Evolutionary conservation across 306 rosid species (phyloP).

Genomic region (Leucaena leucocephala): DNA sequence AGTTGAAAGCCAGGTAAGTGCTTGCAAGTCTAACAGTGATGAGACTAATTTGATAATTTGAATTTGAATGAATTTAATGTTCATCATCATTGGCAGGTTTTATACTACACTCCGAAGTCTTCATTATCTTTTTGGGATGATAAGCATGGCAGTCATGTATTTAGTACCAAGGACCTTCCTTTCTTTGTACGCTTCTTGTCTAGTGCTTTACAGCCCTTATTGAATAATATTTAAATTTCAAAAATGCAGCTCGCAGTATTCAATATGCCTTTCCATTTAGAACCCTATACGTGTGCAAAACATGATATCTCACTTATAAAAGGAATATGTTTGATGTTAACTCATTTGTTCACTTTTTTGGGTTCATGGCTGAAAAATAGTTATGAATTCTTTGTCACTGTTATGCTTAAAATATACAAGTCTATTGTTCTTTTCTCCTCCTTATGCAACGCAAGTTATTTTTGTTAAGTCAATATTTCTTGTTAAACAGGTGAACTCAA

Average conservation of each 20-base stretch:
- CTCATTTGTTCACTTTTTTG: neutral
- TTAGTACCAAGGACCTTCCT: constrained; percentile 81
- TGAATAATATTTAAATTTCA: neutral
- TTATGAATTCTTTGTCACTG: constrained; percentile 9
- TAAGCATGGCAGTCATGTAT: constrained; percentile 60
- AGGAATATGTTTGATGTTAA: constrained; percentile 26
- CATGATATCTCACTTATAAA: constrained; percentile 25
- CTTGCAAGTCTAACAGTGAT: constrained; percentile 13
- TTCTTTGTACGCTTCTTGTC: constrained; percentile 74
- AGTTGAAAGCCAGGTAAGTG: constrained; percentile 86
- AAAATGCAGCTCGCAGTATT: neutral
- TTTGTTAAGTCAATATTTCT: constrained; percentile 19
- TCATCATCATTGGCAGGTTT: constrained; percentile 58
- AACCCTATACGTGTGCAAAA: constrained; percentile 5
- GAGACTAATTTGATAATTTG: constrained; percentile 16
- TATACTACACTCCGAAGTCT: constrained; percentile 84
- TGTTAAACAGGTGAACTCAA: constrained; percentile 81
- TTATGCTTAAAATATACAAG: constrained; percentile 20
- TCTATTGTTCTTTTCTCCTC: constrained; percentile 2
- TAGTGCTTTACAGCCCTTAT: constrained; percentile 23
- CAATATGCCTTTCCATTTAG: constrained; percentile 9
- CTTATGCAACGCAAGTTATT: neutral
- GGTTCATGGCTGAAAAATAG: neutral
- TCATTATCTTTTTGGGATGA: constrained; percentile 88
- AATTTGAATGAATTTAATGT: constrained; percentile 24